phyloP scores from a whole-genome alignment of 441 rosid genomes.

The Corymbia calophylla region DNA sequence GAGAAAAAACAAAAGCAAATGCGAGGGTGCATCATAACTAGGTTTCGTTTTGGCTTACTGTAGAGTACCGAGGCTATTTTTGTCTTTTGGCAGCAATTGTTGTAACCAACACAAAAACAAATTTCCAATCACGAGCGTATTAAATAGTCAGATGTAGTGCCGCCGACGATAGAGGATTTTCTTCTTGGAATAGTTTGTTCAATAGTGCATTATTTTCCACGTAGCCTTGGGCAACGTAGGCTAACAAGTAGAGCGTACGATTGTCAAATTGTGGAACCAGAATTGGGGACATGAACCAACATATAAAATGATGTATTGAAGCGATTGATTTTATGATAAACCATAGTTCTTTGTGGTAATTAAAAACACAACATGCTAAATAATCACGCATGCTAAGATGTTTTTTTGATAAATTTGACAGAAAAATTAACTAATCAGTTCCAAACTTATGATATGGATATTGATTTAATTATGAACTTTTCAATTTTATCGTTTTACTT shows the following conservation, averaged over 20 bases:
- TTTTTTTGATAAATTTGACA: too few relatives aligned
- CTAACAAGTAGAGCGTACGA: not conserved
- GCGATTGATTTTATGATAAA: not conserved
- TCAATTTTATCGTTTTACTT: too few relatives aligned
- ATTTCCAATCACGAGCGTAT: not conserved
- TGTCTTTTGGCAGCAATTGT: not conserved
- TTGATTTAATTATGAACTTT: too few relatives aligned
- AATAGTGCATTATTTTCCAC: not conserved
- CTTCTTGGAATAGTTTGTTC: not conserved
- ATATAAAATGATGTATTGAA: not conserved
- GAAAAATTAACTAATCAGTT: too few relatives aligned
- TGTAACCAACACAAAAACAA: not conserved
- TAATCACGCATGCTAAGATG: too few relatives aligned
- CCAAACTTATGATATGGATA: too few relatives aligned
- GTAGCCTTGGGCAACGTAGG: not conserved
- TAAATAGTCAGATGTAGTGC: not conserved
- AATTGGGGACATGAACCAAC: not conserved
- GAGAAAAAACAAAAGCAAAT: too few relatives aligned
- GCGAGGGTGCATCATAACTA: too few relatives aligned
- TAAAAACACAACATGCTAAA: too few relatives aligned
- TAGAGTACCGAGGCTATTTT: not conserved
- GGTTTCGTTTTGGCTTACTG: not conserved
- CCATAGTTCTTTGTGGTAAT: not conserved
- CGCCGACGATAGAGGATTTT: not conserved
- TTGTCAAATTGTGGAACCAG: not conserved